Evolutionary conservation across 2,329 filamentous ascomycete species (phyloP).

Genomic region (Ophiostoma triangulosporum): DNA sequence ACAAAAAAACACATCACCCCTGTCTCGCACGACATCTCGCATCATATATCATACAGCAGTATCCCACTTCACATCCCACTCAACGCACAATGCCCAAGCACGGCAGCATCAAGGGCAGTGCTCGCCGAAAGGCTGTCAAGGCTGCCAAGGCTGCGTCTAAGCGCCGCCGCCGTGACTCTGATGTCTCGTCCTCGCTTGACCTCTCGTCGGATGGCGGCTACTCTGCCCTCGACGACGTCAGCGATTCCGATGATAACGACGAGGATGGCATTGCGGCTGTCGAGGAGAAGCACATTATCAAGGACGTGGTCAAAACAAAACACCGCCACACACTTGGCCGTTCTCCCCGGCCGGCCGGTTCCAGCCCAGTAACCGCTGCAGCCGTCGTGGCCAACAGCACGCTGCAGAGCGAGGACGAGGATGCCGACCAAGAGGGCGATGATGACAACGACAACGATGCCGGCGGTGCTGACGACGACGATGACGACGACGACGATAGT

Average conservation of each 20-base stretch:
- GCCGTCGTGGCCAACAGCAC: background rate
- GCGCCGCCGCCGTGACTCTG: constrained; percentile 36
- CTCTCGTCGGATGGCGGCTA: constrained; percentile 58
- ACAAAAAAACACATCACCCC: background rate
- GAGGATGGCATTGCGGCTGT: constrained; percentile 63
- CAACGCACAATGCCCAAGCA: constrained; percentile 37
- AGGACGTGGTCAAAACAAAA: constrained; percentile 23
- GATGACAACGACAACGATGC: constrained; percentile 21
- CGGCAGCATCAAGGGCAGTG: constrained; percentile 10
- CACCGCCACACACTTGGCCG: constrained; percentile 19
- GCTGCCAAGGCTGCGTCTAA: constrained; percentile 24
- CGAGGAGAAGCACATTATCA: constrained; percentile 64
- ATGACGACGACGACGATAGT: constrained; percentile 24
- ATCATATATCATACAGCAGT: background rate
- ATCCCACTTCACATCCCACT: background rate
- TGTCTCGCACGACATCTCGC: background rate
- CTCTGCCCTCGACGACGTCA: constrained; percentile 65
- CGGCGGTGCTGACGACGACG: constrained; percentile 25
- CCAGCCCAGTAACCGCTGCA: background rate
- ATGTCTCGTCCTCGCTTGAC: constrained; percentile 40
- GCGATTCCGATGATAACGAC: constrained; percentile 63
- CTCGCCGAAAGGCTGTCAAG: constrained; percentile 35
- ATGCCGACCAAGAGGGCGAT: constrained; percentile 24
- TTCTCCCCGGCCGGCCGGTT: constrained; percentile 36
- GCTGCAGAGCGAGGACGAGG: constrained; percentile 24